phyloP scores from a whole-genome alignment of 202 grass and related monocot species.

The Musa balbisiana region DNA sequence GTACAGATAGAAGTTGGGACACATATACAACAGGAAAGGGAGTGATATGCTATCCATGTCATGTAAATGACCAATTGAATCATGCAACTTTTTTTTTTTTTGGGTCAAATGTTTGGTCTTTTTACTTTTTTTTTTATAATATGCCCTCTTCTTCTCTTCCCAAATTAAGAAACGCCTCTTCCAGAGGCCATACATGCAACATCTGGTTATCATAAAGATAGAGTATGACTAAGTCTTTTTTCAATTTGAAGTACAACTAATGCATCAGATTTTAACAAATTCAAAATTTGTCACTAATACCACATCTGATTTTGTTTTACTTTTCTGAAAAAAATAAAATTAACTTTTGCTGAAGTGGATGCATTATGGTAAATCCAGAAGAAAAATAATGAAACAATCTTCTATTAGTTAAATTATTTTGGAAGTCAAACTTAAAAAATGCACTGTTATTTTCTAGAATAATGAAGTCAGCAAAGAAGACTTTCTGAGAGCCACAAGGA shows the following conservation, averaged over 20 bases:
- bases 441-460: conserved; percentile 53
- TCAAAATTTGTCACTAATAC: not conserved
- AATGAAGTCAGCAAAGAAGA: conserved; percentile 93
- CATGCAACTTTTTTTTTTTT: not conserved
- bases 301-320: not conserved
- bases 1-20: not conserved
- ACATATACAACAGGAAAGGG: not conserved
- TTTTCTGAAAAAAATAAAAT: not conserved
- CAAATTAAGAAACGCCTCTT: too few species aligned
- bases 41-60: not conserved
- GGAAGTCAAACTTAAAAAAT: not conserved
- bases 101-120: not conserved
- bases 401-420: conserved; percentile 7
- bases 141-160: too few species aligned
- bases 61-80: not conserved
- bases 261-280: too few species aligned
- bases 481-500: conserved; percentile 81
- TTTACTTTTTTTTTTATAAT: not conserved
- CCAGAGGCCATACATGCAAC: too few species aligned
- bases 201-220: too few species aligned
- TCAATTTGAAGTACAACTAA: too few species aligned
- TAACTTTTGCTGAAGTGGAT: not conserved
- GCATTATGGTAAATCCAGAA: not conserved
- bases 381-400: not conserved
- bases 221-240: too few species aligned